Evolutionary conservation across 352 stramenopile genomes (phyloP), one percentile per base, ranked within the genome.

Genomic region (Saprolegnia parasitica): DNA sequence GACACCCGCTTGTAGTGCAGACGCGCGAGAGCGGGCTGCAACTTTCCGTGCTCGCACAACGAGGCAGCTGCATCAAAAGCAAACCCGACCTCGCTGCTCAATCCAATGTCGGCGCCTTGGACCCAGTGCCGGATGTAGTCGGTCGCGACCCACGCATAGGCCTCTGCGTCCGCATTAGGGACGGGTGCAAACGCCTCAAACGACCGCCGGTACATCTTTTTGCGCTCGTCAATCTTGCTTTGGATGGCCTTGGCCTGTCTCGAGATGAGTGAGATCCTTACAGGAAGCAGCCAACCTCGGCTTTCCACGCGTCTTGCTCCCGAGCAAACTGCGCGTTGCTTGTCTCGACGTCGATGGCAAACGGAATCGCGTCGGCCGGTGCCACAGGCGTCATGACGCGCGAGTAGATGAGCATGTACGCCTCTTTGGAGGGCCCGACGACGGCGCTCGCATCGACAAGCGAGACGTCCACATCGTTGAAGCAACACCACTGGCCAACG

Each of bases 341-440:
- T 8, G 65, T 76, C 16, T 64, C 42, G 15, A 87, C 74, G 52
- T 91, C 79, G 9, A 71, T 61, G 10, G 79, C 72, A 72, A 89
- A 92, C 1, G 78, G 73, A 18, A 94, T 76, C 56, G 16, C 61
- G 16, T 86, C 77, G 23, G 71, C 54, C 56, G 78, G 72, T 47
- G 70, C 78, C 13, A 77, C 47, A n/a, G 71, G 13, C 21, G 56
- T 29, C 20, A 84, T 76, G 1, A 84, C 80, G 35, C 80, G 78
- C 58, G 81, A 77, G 65, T 95, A 96, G 35, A 95, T 72, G 23
- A 96, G 72, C 87, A 96, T 96, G 71, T 96, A 96, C 16, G 87
- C 86, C 56, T 96, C 87, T 21, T 85, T 80, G 1, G 85, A 94
- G 5, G 83, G 76, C 1, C 52, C 52, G 42, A 90, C 77, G 42